These are phyloP conservation scores for Starmerella etchellsii DNA, from an alignment of 805 yeast species.

Conservation along the genomic window DNA sequence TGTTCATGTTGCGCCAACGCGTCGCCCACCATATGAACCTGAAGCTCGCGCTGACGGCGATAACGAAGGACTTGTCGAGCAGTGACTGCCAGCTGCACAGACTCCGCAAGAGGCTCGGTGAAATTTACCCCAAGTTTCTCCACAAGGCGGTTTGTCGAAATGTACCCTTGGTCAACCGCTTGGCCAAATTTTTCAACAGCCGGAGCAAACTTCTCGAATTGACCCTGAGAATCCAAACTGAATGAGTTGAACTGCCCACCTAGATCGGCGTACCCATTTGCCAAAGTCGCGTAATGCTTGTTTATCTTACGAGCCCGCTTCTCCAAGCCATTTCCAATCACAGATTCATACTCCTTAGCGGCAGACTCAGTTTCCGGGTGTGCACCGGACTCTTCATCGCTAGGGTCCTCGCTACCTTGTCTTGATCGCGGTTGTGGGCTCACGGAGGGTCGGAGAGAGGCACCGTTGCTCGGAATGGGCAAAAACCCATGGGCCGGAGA, in stretches of 20 bases:
- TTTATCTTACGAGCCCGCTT: conserved; percentile 44
- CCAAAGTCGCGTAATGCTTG: conserved; percentile 43
- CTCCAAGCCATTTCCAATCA: conserved; percentile 39
- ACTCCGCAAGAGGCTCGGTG: conserved; percentile 56
- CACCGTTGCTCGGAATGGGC: conserved; percentile 44
- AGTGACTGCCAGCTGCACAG: conserved; percentile 51
- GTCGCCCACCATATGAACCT: conserved; percentile 35
- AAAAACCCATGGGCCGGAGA: conserved; percentile 47
- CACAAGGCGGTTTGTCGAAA: conserved; percentile 41
- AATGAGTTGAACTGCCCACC: conserved; percentile 59
- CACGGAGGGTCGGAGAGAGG: conserved; percentile 16
- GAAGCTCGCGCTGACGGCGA: conserved; percentile 44
- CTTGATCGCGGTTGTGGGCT: not conserved
- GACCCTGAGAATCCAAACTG: conserved; percentile 36
- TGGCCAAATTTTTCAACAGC: conserved; percentile 74
- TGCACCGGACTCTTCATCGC: not conserved
- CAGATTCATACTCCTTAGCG: conserved; percentile 36
- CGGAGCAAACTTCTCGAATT: conserved; percentile 30
- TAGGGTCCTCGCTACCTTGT: not conserved
- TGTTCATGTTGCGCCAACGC: conserved; percentile 28
- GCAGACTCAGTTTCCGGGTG: conserved; percentile 24
- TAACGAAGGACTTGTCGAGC: conserved; percentile 48
- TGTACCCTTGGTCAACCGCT: conserved; percentile 53
- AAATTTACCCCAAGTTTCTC: conserved; percentile 44
- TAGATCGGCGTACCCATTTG: conserved; percentile 58